Base-by-base conservation (phyloP, 169 alveolate genomes). In the Plasmodium gaboni region DNA sequence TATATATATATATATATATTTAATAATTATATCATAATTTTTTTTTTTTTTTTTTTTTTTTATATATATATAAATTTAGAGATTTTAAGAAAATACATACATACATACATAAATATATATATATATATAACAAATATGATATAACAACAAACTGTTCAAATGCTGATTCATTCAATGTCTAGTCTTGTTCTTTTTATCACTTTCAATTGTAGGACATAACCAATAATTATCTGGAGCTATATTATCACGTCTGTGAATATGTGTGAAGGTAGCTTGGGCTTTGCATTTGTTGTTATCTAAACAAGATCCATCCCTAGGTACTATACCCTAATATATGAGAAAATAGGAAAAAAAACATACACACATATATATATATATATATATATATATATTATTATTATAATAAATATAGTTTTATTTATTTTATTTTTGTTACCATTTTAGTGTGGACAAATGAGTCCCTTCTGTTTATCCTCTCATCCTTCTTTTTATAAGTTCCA, bases 181-280 rank as follows among this genome's bases (percentile, higher is more conserved):
- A 42, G 17, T 63, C 50, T 32, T 65, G 32, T 67, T 80, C 68
- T 64, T 68, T 28, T 55, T 55, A 22, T 80, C 83, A 28, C 90
- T 80, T 22, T 80, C 90, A 55, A 67, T 51, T 22, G 83, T 80
- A 44, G 90, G 90, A 60, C 90, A 80, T 17, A 80, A 26, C 90
- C 90, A 80, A 44, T 80, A 80, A 17, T 80, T 80, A 10, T 80
- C 90, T 8, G 90, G 90, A 17, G 90, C 90, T 68, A 80, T 80
- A 72, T 80, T 80, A 48, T 80, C 90, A n/a, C 71, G 53, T 68
- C 90, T 55, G 48, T 67, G 78, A n/a, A 55, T 61, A 10, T 80
- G 55, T 22, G 76, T 80, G 69, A 80, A 80, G 7, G 69, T 15
- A 61, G 83, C 78, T 15, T 46, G 80, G 19, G 90, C 90, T 67